These are phyloP conservation scores for Daldinia sp. DNA, from an alignment of 2,329 filamentous ascomycete species.

Conservation along the genomic window DNA sequence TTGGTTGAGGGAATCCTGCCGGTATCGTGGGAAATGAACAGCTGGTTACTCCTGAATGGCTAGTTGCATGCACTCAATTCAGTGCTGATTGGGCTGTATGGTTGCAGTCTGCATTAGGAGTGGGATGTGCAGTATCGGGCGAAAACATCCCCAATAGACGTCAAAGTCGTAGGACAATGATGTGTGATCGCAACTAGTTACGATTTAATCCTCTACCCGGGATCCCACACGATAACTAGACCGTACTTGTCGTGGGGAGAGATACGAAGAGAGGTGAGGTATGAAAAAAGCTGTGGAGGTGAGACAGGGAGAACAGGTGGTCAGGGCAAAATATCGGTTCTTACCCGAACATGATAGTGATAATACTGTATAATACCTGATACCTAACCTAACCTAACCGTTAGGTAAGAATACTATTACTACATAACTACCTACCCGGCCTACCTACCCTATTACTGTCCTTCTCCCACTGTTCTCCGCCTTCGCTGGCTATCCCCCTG, in stretches of 20 bases:
- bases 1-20: constrained; percentile 47
- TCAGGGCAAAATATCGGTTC: constrained; percentile 21
- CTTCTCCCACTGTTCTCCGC: constrained; percentile 8
- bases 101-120: constrained; percentile 50
- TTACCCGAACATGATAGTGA: constrained; percentile 21
- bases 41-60: constrained; percentile 54
- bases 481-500: constrained; percentile 26
- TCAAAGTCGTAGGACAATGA: constrained; percentile 45
- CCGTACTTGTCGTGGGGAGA: constrained; percentile 21
- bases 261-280: constrained; percentile 19
- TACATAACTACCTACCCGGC: not conserved
- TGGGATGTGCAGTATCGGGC: constrained; percentile 50
- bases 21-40: constrained; percentile 50
- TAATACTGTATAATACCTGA: constrained; percentile 22
- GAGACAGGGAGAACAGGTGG: constrained; percentile 29
- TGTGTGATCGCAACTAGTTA: constrained; percentile 43
- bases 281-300: constrained; percentile 28
- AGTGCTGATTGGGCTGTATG: constrained; percentile 50
- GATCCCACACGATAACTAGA: constrained; percentile 36
- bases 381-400: constrained; percentile 4
- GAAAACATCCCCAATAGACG: constrained; percentile 47
- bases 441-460: constrained; percentile 5
- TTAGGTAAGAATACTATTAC: constrained; percentile 8
- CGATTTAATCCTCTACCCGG: constrained; percentile 33
- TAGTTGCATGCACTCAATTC: constrained; percentile 45